These are phyloP conservation scores for Plasmodium reichenowi DNA, from an alignment of 169 alveolate genomes.

Conservation along the genomic window DNA sequence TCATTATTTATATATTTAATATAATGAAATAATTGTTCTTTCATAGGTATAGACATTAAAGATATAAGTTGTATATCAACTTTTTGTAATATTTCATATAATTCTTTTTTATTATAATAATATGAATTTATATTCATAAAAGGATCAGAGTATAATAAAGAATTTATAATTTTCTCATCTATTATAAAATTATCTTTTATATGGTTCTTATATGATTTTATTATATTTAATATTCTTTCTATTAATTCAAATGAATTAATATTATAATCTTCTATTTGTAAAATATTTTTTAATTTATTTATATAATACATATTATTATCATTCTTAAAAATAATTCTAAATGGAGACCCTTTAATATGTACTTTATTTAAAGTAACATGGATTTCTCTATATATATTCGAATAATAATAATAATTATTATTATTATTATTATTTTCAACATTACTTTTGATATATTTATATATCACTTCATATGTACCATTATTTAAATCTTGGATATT, in stretches of 20 bases:
- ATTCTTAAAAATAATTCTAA: conserved; percentile 31
- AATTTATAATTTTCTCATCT: background rate
- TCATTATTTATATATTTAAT: conserved; percentile 31
- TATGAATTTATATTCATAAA: conserved; percentile 47
- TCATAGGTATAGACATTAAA: conserved; percentile 63
- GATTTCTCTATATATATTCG: conserved; percentile 44
- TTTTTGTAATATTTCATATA: conserved; percentile 18
- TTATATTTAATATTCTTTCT: conserved; percentile 9
- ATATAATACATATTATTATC: conserved; percentile 29
- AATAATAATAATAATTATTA: background rate
- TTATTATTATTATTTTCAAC: no score
- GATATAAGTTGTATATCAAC: conserved; percentile 36
- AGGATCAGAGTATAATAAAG: background rate
- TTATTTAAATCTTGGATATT: conserved; percentile 72
- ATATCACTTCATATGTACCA: conserved; percentile 72
- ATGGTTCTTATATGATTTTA: conserved; percentile 32
- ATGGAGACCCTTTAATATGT: conserved; percentile 74
- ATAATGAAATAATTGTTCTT: conserved; percentile 36
- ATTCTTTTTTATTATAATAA: conserved; percentile 22
- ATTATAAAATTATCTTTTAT: conserved; percentile 28
- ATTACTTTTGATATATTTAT: conserved; percentile 21
- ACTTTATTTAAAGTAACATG: conserved; percentile 44
- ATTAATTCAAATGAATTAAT: background rate
- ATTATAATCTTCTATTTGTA: conserved; percentile 44
- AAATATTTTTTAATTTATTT: conserved; percentile 19